phyloP scores from a whole-genome alignment of 345 rosid species.

The Odontarrhena argentea region DNA sequence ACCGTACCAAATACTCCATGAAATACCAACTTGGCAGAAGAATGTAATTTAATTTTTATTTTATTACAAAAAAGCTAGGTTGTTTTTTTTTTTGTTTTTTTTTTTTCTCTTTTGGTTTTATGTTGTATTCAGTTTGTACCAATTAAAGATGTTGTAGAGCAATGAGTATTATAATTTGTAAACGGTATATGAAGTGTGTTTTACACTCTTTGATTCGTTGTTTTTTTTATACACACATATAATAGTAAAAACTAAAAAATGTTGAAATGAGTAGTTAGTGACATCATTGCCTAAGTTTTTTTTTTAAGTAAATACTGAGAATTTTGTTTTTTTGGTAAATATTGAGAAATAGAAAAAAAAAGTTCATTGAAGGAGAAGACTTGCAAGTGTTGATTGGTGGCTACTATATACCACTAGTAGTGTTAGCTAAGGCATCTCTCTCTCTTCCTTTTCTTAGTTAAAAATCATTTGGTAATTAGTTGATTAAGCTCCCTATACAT shows the following conservation, averaged over 20 bases:
- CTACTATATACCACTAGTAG: constrained; percentile 29
- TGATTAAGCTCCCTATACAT: constrained; percentile 4
- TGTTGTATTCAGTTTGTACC: not conserved
- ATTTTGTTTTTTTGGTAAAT: not conserved
- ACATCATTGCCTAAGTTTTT: constrained; percentile 34
- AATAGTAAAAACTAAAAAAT: constrained; percentile 5
- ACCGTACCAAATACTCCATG: constrained; percentile 34
- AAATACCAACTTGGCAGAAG: constrained; percentile 30
- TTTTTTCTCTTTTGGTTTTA: not conserved
- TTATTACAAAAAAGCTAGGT: not conserved
- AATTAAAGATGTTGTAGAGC: constrained; percentile 20
- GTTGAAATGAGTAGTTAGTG: constrained; percentile 1
- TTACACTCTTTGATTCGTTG: constrained; percentile 35
- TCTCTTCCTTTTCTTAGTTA: constrained; percentile 5
- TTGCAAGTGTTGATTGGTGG: constrained; percentile 37
- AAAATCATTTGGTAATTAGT: not conserved
- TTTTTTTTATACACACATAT: constrained; percentile 9
- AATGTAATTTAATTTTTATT: constrained; percentile 3
- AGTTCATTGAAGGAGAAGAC: constrained; percentile 42
- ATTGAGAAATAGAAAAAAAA: not conserved
- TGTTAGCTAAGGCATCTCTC: constrained; percentile 32
- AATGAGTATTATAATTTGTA: constrained; percentile 14
- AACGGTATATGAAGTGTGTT: constrained; percentile 19
- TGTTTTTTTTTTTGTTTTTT: not conserved
- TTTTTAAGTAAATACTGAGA: not conserved